Evolutionary conservation across 2,329 filamentous ascomycete species (phyloP).

Genomic region (Fusarium nematophilum): DNA sequence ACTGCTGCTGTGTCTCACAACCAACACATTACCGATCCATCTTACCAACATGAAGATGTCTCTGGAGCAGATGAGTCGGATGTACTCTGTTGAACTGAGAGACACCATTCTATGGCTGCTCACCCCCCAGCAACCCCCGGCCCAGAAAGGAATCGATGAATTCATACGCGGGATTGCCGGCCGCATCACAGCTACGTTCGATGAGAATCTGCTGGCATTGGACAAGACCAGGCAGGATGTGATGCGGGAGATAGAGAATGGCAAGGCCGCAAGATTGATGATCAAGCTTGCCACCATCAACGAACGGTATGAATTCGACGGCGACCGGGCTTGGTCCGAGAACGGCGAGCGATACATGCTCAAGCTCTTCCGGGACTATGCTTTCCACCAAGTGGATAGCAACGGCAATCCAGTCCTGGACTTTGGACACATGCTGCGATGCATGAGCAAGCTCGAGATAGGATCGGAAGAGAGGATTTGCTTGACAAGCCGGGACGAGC

Average conservation of each 20-base stretch:
- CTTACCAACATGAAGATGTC: conserved; percentile 73
- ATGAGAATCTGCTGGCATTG: conserved; percentile 81
- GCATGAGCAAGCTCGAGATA: conserved; percentile 92
- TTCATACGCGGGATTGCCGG: conserved; percentile 83
- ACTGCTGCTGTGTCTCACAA: conserved; percentile 84
- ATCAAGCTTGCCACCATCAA: conserved; percentile 88
- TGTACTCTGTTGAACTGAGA: conserved; percentile 81
- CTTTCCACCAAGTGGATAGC: conserved; percentile 94
- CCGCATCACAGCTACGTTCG: conserved; percentile 80
- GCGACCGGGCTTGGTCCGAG: conserved; percentile 85
- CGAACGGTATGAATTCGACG: conserved; percentile 87
- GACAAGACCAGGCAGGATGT: conserved; percentile 81
- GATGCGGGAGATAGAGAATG: conserved; percentile 88
- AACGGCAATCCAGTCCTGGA: conserved; percentile 86
- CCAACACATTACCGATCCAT: conserved; percentile 67
- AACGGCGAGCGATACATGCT: conserved; percentile 92
- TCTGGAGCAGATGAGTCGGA: conserved; percentile 80
- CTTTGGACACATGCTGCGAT: conserved; percentile 86
- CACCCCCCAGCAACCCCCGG: conserved; percentile 66
- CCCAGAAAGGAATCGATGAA: conserved; percentile 79
- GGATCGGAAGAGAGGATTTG: conserved; percentile 88
- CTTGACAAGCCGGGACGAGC: conserved; percentile 88
- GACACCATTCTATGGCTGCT: conserved; percentile 87
- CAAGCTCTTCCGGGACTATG: conserved; percentile 95
- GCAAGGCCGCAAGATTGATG: conserved; percentile 81